Evolutionary conservation across 768 basidiomycete species (phyloP), one percentile per base, ranked within the genome.

Genomic region (Leccinum incarnatum): DNA sequence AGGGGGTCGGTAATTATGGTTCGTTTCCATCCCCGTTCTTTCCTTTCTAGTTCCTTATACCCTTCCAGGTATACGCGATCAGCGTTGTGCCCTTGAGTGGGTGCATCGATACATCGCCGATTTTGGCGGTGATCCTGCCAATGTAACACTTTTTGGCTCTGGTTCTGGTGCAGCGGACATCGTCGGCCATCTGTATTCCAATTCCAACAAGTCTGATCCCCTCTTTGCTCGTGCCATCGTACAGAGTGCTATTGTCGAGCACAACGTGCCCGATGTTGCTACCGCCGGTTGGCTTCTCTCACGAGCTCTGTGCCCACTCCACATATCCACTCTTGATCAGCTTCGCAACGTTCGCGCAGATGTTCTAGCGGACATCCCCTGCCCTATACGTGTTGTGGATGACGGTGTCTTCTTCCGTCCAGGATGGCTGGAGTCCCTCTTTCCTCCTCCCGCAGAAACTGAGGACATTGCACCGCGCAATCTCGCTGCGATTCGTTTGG

Each of bases 1-100:
- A 83, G 55, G 90, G 89, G 17, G 83, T 85, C 17, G 90, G 89
- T 10, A 92, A 92, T 73, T 92, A 89, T 64, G 90, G 89, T 83
- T 65, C 40, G 80, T 73, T 53, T 53, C 36, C 11, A 14, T 40
- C 46, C 51, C n/a, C 15, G 7, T 55, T 51, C 21, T 30, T 42
- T 15, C 53, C 58, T 57, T 53, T 48, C 11, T 14, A 9, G 23
- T 55, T 57, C 49, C 51, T 54, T 60, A 54, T 36, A 49, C 45
- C 34, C n/a, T 37, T 27, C 19, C 58, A 86, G 86, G 85, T 48
- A 76, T 89, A 23, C 81, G 80, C 23, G 87, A 89, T 69, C 87
- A 89, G 69, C 79, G 82, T 51, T 78, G 69, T 45, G 86, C 84
- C 10, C 78, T 88, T 59, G 80, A 86, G 68, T 89, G 85, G 85